Conservation (phyloP, 23 red algal genomes). For the Gracilaria domingensis region DNA sequence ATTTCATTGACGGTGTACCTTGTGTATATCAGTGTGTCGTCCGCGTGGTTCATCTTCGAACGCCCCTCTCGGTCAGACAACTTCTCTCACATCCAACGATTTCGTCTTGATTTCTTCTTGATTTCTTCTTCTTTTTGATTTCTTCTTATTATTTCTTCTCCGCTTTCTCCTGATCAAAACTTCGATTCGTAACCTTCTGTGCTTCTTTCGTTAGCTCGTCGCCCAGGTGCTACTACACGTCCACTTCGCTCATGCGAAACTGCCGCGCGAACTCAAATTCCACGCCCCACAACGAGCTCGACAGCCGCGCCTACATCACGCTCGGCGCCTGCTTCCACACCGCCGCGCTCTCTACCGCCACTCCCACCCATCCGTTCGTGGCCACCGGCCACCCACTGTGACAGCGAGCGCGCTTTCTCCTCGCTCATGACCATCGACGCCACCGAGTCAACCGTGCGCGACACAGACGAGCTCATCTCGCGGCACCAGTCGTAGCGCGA, state of each 20-base stretch:
- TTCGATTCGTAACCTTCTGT: too few relatives aligned
- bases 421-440: slow-evolving; percentile 11
- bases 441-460: slow-evolving; percentile 39
- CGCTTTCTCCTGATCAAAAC: too few relatives aligned
- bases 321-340: background rate
- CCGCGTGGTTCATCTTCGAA: too few relatives aligned
- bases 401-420: slow-evolving; percentile 5
- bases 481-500: slow-evolving; percentile 75
- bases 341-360: slow-evolving; percentile 15
- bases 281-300: slow-evolving; percentile 42
- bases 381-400: slow-evolving; percentile 37
- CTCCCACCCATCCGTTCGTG: background rate
- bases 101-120: too few relatives aligned
- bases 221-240: slow-evolving; percentile 39
- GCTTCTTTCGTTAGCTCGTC: slow-evolving; percentile 25
- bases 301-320: slow-evolving; percentile 7
- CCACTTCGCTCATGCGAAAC: slow-evolving; percentile 43
- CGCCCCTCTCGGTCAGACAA: too few relatives aligned
- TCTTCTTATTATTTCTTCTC: too few relatives aligned
- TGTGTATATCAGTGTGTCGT: too few relatives aligned
- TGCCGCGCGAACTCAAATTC: slow-evolving; percentile 51
- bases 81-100: too few relatives aligned
- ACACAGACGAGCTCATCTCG: slow-evolving; percentile 33
- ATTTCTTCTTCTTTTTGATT: too few relatives aligned
- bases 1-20: too few relatives aligned